Conservation (phyloP, 176 grass and related monocot genomes). For the Metroxylon sagu region DNA sequence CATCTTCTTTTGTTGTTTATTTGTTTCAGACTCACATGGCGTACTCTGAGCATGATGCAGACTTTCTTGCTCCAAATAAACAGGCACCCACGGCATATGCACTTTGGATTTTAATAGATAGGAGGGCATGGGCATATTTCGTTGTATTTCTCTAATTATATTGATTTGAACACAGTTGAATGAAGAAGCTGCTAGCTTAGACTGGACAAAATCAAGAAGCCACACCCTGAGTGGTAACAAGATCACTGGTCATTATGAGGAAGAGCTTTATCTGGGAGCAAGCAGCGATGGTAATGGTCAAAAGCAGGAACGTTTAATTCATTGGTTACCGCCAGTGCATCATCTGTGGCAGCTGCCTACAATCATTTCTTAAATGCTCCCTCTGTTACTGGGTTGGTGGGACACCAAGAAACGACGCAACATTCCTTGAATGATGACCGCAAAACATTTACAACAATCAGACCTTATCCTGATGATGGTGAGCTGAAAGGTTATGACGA, state of each 20-base stretch:
- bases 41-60: slow-evolving; percentile 48
- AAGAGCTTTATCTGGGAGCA: too few relatives aligned
- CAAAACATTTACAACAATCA: slow-evolving; percentile 2
- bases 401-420: slow-evolving; percentile 10
- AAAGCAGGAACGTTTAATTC: slow-evolving; percentile 44
- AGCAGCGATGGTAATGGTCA: slow-evolving; percentile 23
- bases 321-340: slow-evolving; percentile 36
- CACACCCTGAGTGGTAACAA: slow-evolving; percentile 60
- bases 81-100: slow-evolving; percentile 31
- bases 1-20: slow-evolving; percentile 23
- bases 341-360: slow-evolving; percentile 68
- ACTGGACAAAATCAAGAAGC: slow-evolving; percentile 87
- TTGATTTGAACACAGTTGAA: slow-evolving; percentile 42
- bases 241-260: slow-evolving; percentile 45
- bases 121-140: background rate
- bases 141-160: background rate
- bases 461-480: slow-evolving; percentile 35
- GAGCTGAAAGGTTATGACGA: background rate
- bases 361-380: slow-evolving; percentile 31
- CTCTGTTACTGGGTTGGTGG: slow-evolving; percentile 14
- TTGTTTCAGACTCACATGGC: slow-evolving; percentile 87
- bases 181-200: slow-evolving; percentile 66
- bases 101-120: background rate
- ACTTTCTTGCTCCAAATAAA: slow-evolving; percentile 51
- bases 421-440: slow-evolving; percentile 3